Evolutionary conservation across 805 yeast species (phyloP), one percentile per base, ranked within the genome.

Genomic region (Saturnispora dispora): DNA sequence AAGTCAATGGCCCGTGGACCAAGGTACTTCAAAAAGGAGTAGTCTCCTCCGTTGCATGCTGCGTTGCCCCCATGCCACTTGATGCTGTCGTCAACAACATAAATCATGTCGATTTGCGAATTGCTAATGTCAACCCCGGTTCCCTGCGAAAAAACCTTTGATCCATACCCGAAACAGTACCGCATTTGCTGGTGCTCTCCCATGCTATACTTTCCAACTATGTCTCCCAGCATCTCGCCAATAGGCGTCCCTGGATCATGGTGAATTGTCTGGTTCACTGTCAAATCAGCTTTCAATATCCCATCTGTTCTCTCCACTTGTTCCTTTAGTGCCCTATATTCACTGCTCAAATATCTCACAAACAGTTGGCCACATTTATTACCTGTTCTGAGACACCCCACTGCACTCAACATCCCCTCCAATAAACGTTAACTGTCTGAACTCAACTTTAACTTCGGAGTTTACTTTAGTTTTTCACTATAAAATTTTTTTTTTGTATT

Each of bases 81-180:
- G 32, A 71, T 71, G 3, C 95, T 80, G 61, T 83, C 77, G 0
- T 83, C 75, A 2, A 90, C 97, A 1, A 87, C 88, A 60, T 85
- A 81, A 11, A 91, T 85, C 66, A 93, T 67, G 64, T 93, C 99
- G 11, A 88, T 78, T 65, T 93, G 98, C 0, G 89, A 83, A 27
- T 62, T 60, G 1, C 60, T 52, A 4, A 52, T 41, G 35, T 75
- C 74, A 11, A 65, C 62, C 10, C 63, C 57, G 3, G 62, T 51
- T 4, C 81, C 83, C 64, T 91, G 99, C 36, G 79, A 75, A 60
- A 93, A 86, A 1, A 93, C 96, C 4, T 96, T 96, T 7, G 95
- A 85, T 2, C 99, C 99, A 66, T 91, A 91, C 0, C 97, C 99
- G 67, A 91, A 86, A 1, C 96, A 83, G 59, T 79, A 85, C 50